These are phyloP conservation scores for Puccinia novopanici DNA, from an alignment of 1,284 basidiomycete species.

Conservation along the genomic window DNA sequence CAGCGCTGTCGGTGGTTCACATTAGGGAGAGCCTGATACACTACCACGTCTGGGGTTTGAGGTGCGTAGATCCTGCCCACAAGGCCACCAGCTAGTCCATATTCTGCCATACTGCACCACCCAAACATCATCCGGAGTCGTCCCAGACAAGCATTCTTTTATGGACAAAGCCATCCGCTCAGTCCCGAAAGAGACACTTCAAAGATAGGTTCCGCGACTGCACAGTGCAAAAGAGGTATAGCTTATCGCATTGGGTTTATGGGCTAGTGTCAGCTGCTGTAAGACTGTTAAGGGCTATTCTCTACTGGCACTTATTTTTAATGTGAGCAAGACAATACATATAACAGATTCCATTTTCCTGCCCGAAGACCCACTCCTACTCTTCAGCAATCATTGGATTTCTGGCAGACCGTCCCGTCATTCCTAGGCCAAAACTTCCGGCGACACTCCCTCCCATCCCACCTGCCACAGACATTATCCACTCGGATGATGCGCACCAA, in stretches of 20 bases:
- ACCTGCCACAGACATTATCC: background rate
- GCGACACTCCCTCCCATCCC: background rate
- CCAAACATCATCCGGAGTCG: background rate
- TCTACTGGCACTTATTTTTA: too few relatives aligned
- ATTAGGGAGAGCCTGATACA: background rate
- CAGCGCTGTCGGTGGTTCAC: background rate
- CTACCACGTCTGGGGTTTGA: background rate
- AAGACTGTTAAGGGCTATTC: background rate
- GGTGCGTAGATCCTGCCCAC: background rate
- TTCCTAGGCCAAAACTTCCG: background rate
- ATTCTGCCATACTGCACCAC: background rate
- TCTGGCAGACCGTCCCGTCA: background rate
- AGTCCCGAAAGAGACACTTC: background rate
- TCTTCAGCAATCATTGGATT: background rate
- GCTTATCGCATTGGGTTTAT: background rate
- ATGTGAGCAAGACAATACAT: background rate
- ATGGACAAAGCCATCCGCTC: background rate
- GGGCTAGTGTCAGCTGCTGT: constrained; percentile 2
- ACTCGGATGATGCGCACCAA: background rate
- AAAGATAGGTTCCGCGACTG: background rate
- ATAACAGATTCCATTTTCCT: too few relatives aligned
- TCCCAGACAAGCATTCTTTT: background rate
- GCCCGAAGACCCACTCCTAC: too few relatives aligned
- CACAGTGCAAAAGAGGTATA: background rate
- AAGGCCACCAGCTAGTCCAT: background rate